These are phyloP conservation scores for Pulveroboletus sp. DNA, from an alignment of 768 basidiomycete species.

Conservation along the genomic window DNA sequence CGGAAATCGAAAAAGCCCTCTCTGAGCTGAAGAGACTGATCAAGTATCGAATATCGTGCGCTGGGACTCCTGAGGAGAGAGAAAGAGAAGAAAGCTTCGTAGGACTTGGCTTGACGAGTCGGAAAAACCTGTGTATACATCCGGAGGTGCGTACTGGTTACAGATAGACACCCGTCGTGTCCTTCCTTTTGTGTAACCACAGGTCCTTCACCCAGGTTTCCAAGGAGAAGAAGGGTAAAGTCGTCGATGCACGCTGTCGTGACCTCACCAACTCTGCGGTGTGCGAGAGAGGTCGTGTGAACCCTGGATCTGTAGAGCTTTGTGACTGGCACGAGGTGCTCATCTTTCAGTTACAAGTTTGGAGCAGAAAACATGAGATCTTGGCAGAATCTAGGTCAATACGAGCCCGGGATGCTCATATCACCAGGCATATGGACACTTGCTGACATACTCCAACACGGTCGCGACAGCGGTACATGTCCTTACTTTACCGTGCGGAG, in stretches of 20 bases:
- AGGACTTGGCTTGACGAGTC: conserved; percentile 89
- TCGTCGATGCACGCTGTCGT: conserved; percentile 94
- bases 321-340: conserved; percentile 95
- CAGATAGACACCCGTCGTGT: not conserved
- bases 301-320: conserved; percentile 87
- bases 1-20: conserved; percentile 97
- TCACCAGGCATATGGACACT: conserved; percentile 90
- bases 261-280: conserved; percentile 85
- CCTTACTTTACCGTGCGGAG: conserved; percentile 95
- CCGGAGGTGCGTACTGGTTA: conserved; percentile 62
- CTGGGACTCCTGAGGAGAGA: conserved; percentile 69
- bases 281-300: conserved; percentile 75
- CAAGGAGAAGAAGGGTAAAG: conserved; percentile 97
- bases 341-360: not conserved
- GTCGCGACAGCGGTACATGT: conserved; percentile 79
- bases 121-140: conserved; percentile 95
- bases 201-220: conserved; percentile 55
- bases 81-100: conserved; percentile 78
- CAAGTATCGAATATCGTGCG: conserved; percentile 72
- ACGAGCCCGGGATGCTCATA: conserved; percentile 77
- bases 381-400: conserved; percentile 70
- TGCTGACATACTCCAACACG: conserved; percentile 87
- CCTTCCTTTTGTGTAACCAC: not conserved
- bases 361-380: not conserved
- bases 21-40: conserved; percentile 92